phyloP scores from a whole-genome alignment of 1,284 basidiomycete species.

The Cutaneotrichosporon cutaneum region DNA sequence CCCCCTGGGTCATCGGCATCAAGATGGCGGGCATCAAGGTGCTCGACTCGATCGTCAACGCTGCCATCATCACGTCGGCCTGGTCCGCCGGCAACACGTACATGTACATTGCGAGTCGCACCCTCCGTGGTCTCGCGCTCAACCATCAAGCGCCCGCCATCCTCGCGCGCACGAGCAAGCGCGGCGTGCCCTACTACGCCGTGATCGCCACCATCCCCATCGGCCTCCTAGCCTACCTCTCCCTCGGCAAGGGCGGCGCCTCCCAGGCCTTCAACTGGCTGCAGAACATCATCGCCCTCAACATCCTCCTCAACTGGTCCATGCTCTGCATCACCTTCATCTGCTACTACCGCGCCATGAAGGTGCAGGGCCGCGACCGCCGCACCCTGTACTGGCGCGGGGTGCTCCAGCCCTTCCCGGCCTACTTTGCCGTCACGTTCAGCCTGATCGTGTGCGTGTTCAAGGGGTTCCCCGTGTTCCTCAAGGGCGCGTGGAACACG shows the following conservation, averaged over 20 bases:
- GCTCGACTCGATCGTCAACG: conserved; percentile 61
- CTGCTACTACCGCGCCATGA: conserved; percentile 33
- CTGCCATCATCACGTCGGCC: conserved; percentile 59
- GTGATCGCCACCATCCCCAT: conserved; percentile 66
- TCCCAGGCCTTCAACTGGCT: conserved; percentile 75
- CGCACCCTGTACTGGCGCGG: conserved; percentile 23
- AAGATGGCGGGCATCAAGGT: conserved; percentile 69
- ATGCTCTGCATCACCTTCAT: conserved; percentile 41
- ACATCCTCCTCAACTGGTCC: conserved; percentile 71
- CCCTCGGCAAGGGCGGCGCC: conserved; percentile 57
- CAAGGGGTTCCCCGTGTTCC: conserved; percentile 34
- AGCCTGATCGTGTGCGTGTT: conserved; percentile 29
- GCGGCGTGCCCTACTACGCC: conserved; percentile 71
- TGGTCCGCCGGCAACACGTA: conserved; percentile 60
- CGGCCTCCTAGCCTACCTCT: conserved; percentile 60
- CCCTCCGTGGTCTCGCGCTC: conserved; percentile 60
- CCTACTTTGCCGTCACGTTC: conserved; percentile 29
- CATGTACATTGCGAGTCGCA: conserved; percentile 59
- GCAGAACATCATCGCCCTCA: conserved; percentile 60
- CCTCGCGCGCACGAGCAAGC: conserved; percentile 65
- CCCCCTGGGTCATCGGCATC: conserved; percentile 78
- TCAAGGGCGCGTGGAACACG: conserved; percentile 24
- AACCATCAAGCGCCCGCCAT: conserved; percentile 65
- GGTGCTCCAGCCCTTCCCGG: conserved; percentile 29
- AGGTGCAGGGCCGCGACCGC: conserved; percentile 31